These are phyloP conservation scores for Hibiscus syriacus DNA, from an alignment of 345 rosid genomes.

Conservation along the genomic window DNA sequence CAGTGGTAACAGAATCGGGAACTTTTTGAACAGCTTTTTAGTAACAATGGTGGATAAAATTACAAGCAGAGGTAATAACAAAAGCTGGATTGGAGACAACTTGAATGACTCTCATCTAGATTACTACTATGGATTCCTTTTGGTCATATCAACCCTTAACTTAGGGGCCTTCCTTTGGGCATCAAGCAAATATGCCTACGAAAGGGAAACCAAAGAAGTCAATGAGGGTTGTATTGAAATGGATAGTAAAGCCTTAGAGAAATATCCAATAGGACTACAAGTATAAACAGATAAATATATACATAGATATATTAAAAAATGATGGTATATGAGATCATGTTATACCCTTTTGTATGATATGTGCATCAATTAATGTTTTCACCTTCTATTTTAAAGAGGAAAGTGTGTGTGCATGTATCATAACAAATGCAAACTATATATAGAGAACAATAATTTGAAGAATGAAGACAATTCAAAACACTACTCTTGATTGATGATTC, in stretches of 20 bases:
- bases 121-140: conserved; percentile 75
- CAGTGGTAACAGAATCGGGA: conserved; percentile 79
- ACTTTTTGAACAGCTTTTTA: conserved; percentile 70
- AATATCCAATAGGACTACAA: conserved; percentile 45
- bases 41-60: conserved; percentile 69
- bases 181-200: conserved; percentile 56
- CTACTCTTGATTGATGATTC: neutral
- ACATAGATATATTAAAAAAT: neutral
- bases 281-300: conserved; percentile 18
- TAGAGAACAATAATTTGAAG: neutral
- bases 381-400: neutral
- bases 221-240: conserved; percentile 34
- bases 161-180: conserved; percentile 66
- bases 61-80: conserved; percentile 39
- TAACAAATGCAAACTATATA: neutral
- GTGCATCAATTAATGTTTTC: neutral
- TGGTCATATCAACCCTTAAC: conserved; percentile 54
- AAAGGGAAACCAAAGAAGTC: conserved; percentile 45
- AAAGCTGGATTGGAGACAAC: conserved; percentile 84
- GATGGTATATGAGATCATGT: neutral
- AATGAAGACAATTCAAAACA: neutral
- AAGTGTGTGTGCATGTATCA: neutral
- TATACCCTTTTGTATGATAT: neutral
- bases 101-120: conserved; percentile 73
- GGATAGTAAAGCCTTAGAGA: conserved; percentile 50